These are phyloP conservation scores for Backusella tarrabulga DNA, from an alignment of 192 early-diverging fungal species.

Conservation along the genomic window DNA sequence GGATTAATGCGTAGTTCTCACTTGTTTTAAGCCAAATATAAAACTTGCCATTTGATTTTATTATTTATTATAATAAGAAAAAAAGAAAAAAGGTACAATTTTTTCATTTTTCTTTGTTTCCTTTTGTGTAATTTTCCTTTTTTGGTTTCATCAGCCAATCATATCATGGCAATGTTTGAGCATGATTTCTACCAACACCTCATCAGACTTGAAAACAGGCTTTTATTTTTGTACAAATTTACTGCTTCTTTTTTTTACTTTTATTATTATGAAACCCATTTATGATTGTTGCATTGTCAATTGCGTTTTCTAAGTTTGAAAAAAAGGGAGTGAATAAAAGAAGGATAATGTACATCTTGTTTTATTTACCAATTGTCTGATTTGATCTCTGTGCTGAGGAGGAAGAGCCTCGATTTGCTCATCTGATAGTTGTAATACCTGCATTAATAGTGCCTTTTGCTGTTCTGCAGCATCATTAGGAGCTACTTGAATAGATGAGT, in stretches of 20 bases:
- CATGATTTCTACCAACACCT: too few species aligned
- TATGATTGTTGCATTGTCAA: constrained; percentile 22
- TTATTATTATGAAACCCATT: neutral
- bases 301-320: constrained; percentile 13
- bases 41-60: neutral
- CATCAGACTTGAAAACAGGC: neutral
- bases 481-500: constrained; percentile 7
- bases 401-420: constrained; percentile 80
- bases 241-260: neutral
- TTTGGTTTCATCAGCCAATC: too few species aligned
- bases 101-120: neutral
- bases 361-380: constrained; percentile 57
- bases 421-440: constrained; percentile 78
- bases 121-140: too few species aligned
- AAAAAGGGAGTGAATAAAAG: neutral
- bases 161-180: too few species aligned
- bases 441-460: constrained; percentile 73
- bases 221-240: neutral
- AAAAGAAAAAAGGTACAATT: neutral
- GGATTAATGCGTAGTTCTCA: neutral
- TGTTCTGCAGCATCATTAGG: constrained; percentile 44
- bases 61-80: neutral
- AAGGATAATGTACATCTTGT: neutral
- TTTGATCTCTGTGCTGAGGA: constrained; percentile 73
- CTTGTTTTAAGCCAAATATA: neutral